Conservation (phyloP, 2,329 filamentous ascomycete genomes). For the Sarocladium oryzae region DNA sequence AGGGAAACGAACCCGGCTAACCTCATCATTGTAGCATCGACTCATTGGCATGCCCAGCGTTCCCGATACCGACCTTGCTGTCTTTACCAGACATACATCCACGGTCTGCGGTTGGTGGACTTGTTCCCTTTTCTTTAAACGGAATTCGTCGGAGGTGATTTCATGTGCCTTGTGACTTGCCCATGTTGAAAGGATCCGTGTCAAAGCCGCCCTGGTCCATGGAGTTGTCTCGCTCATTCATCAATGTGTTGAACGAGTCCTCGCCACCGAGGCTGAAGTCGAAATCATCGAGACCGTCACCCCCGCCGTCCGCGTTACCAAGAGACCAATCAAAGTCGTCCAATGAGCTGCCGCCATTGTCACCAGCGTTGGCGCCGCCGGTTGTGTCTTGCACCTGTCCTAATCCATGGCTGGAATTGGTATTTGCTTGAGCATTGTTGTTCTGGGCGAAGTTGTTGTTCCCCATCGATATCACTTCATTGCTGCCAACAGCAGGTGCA, state of each 20-base stretch:
- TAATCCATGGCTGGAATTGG: slow-evolving; percentile 32
- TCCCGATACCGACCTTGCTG: too few relatives aligned
- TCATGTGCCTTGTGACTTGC: slow-evolving; percentile 18
- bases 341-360: slow-evolving; percentile 23
- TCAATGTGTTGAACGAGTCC: slow-evolving; percentile 45
- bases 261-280: slow-evolving; percentile 25
- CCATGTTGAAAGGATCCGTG: slow-evolving; percentile 37
- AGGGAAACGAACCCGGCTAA: too few relatives aligned
- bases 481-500: slow-evolving; percentile 26
- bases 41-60: too few relatives aligned
- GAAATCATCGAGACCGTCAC: slow-evolving; percentile 16
- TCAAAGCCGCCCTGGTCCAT: slow-evolving; percentile 42
- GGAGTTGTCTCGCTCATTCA: slow-evolving; percentile 33
- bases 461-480: slow-evolving; percentile 11
- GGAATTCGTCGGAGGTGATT: not conserved
- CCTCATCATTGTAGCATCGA: too few relatives aligned
- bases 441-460: slow-evolving; percentile 10
- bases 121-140: too few relatives aligned
- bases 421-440: slow-evolving; percentile 14
- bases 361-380: slow-evolving; percentile 15
- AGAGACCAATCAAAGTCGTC: slow-evolving; percentile 31
- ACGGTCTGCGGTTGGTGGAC: too few relatives aligned
- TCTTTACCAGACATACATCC: too few relatives aligned
- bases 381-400: slow-evolving; percentile 30
- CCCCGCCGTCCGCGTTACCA: slow-evolving; percentile 19